Evolutionary conservation across 805 yeast species (phyloP).

Genomic region (Pachysolen tannophilus): DNA sequence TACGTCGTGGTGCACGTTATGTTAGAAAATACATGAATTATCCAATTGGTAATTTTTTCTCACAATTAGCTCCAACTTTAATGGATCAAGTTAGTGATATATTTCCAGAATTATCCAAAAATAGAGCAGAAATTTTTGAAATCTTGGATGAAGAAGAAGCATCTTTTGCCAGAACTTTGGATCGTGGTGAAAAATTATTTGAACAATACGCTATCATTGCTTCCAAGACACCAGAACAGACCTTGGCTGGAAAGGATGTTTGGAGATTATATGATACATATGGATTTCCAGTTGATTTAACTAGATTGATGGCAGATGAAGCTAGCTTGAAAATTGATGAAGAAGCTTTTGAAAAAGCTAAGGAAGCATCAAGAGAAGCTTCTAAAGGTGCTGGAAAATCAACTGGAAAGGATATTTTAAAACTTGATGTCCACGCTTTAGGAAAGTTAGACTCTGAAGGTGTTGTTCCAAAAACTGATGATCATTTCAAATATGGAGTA

Average conservation of each 20-base stretch:
- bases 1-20: slow-evolving; percentile 96
- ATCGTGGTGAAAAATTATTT: slow-evolving; percentile 94
- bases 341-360: slow-evolving; percentile 86
- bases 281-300: slow-evolving; percentile 98
- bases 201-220: slow-evolving; percentile 89
- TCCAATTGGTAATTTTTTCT: slow-evolving; percentile 92
- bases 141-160: slow-evolving; percentile 94
- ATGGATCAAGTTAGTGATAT: slow-evolving; percentile 79
- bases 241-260: slow-evolving; percentile 86
- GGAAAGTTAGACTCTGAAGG: slow-evolving; percentile 57
- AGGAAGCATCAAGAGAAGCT: slow-evolving; percentile 84
- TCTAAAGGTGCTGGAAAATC: slow-evolving; percentile 80
- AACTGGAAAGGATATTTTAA: slow-evolving; percentile 51
- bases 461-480: slow-evolving; percentile 73
- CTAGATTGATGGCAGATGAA: slow-evolving; percentile 98
- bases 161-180: slow-evolving; percentile 90
- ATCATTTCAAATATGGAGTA: slow-evolving; percentile 64
- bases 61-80: slow-evolving; percentile 85
- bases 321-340: slow-evolving; percentile 90
- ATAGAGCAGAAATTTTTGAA: slow-evolving; percentile 72
- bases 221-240: slow-evolving; percentile 61
- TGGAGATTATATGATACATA: slow-evolving; percentile 98
- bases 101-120: slow-evolving; percentile 84
- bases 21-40: slow-evolving; percentile 94
- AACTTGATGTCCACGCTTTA: slow-evolving; percentile 87